A percentile compares a stretch with the other conserved stretches of the same genome.
These are phyloP conservation scores for Didymella glomerata DNA, from an alignment of 2,329 filamentous ascomycete genomes.

Conservation along the genomic window DNA sequence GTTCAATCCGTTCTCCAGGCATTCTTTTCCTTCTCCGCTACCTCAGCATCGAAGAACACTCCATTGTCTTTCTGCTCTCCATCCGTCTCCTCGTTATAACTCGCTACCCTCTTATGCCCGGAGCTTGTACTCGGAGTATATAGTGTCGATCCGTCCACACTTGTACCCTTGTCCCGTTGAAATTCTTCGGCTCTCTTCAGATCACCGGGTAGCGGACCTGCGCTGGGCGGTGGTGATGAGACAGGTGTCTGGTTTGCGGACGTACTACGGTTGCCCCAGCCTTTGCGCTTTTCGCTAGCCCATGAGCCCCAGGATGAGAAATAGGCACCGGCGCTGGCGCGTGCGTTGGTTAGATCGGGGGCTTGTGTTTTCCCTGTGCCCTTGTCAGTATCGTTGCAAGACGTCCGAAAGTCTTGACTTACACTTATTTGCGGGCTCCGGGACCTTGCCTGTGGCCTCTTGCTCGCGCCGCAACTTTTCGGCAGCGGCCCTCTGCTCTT, in stretches of 20 bases:
- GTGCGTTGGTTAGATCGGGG: slow-evolving; percentile 55
- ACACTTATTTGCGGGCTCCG: slow-evolving; percentile 35
- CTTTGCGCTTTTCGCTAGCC: slow-evolving; percentile 75
- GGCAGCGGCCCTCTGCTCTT: slow-evolving; percentile 61
- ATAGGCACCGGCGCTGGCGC: slow-evolving; percentile 66
- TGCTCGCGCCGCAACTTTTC: slow-evolving; percentile 28
- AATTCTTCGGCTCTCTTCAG: slow-evolving; percentile 42
- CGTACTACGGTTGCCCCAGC: slow-evolving; percentile 37
- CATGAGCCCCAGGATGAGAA: slow-evolving; percentile 70
- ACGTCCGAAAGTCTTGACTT: background rate
- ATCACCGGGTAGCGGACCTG: slow-evolving; percentile 33
- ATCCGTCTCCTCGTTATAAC: slow-evolving; percentile 18
- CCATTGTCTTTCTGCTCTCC: slow-evolving; percentile 9
- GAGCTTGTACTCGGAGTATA: slow-evolving; percentile 2
- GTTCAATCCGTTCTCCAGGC: slow-evolving; percentile 7
- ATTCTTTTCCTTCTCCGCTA: slow-evolving; percentile 18
- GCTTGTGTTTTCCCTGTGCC: slow-evolving; percentile 41
- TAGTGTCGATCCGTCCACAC: slow-evolving; percentile 19
- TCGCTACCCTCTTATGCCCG: slow-evolving; percentile 15
- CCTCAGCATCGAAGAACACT: slow-evolving; percentile 18
- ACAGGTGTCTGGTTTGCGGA: slow-evolving; percentile 28
- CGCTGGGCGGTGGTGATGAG: slow-evolving; percentile 32
- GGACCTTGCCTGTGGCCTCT: slow-evolving; percentile 32
- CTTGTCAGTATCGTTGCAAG: slow-evolving; percentile 8
- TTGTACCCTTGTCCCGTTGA: slow-evolving; percentile 30